A percentile compares a stretch with the other conserved stretches of the same genome.
These are phyloP conservation scores for Penicillium desertorum DNA, from an alignment of 495 filamentous ascomycete genomes.

Conservation along the genomic window DNA sequence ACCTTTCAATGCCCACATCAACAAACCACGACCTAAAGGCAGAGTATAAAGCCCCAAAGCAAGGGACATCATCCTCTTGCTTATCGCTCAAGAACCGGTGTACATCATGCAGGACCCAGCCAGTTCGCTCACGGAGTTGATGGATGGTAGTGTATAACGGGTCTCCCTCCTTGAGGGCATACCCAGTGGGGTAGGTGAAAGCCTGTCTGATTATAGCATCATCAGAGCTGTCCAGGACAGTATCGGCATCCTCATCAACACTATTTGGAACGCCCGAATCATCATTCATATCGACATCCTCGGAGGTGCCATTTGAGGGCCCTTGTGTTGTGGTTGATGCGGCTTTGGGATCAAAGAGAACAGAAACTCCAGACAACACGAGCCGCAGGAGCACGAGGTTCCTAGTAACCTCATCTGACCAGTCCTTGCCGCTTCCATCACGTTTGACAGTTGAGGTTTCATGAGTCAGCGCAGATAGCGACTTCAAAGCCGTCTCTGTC, in stretches of 20 bases:
- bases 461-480: slow-evolving; percentile 71
- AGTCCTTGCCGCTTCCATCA: slow-evolving; percentile 94
- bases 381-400: slow-evolving; percentile 84
- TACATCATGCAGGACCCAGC: slow-evolving; percentile 75
- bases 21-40: slow-evolving; percentile 96
- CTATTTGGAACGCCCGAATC: slow-evolving; percentile 33
- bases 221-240: slow-evolving; percentile 64
- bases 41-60: slow-evolving; percentile 88
- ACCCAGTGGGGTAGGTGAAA: slow-evolving; percentile 83
- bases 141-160: slow-evolving; percentile 73
- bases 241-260: slow-evolving; percentile 62
- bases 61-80: slow-evolving; percentile 93
- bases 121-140: slow-evolving; percentile 71
- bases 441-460: slow-evolving; percentile 83
- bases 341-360: slow-evolving; percentile 78
- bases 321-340: slow-evolving; percentile 49
- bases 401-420: slow-evolving; percentile 93
- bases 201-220: slow-evolving; percentile 79
- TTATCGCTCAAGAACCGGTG: slow-evolving; percentile 80
- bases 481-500: slow-evolving; percentile 61
- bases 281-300: slow-evolving; percentile 47
- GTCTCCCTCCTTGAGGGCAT: slow-evolving; percentile 66
- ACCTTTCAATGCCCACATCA: slow-evolving; percentile 93
- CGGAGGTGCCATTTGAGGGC: slow-evolving; percentile 23
- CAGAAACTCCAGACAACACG: slow-evolving; percentile 80